These are phyloP conservation scores for Somion occarium DNA, from an alignment of 1,284 basidiomycete species.

Conservation along the genomic window DNA sequence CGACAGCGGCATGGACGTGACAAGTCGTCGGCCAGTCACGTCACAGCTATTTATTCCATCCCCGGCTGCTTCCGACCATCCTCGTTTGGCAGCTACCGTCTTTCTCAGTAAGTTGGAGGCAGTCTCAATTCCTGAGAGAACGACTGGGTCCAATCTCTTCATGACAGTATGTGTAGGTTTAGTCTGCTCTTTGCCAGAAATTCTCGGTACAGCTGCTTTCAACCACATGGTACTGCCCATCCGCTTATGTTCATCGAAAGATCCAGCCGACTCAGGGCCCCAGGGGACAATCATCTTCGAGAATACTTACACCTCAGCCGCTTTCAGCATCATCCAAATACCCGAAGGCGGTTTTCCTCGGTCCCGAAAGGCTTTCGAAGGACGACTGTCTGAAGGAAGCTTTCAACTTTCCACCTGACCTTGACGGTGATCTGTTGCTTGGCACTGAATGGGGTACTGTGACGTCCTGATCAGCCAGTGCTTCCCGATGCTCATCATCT, in stretches of 20 bases:
- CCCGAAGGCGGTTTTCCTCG: neutral
- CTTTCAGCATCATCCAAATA: no score
- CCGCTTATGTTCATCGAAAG: no score
- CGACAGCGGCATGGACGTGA: neutral
- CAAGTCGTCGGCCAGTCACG: constrained; percentile 1
- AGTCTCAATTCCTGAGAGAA: no score
- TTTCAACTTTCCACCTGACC: neutral
- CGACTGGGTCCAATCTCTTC: no score
- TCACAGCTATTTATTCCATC: neutral
- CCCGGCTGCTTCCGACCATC: neutral
- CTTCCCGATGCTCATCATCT: neutral
- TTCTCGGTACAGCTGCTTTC: no score
- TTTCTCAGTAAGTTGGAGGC: no score
- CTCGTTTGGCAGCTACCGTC: neutral
- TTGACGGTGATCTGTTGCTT: constrained; percentile 1
- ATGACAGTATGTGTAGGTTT: no score
- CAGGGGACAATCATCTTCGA: no score
- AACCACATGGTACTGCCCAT: no score
- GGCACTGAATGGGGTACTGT: neutral
- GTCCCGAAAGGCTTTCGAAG: neutral
- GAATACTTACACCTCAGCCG: no score
- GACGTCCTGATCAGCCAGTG: neutral
- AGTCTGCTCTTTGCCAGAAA: no score
- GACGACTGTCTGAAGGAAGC: neutral
- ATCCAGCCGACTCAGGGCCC: no score